phyloP scores from a whole-genome alignment of 352 stramenopile genomes.

The Discostella stelligera region DNA sequence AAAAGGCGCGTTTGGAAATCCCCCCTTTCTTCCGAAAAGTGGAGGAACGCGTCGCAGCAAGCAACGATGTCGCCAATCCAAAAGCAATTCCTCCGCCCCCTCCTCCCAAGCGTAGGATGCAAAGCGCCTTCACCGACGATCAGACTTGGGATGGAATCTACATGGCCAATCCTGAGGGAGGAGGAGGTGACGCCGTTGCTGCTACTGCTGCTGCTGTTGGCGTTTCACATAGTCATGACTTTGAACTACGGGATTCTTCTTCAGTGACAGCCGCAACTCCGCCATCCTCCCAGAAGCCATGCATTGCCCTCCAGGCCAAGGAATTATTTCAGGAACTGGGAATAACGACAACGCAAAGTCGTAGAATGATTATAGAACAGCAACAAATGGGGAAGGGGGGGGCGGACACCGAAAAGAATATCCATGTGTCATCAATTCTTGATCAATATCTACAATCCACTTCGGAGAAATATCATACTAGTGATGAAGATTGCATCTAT shows the following conservation, averaged over 20 bases:
- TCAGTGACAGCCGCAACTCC: not conserved
- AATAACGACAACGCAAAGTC: not conserved
- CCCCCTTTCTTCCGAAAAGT: conserved; percentile 20
- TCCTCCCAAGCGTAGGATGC: conserved; percentile 21
- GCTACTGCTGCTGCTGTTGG: conserved; percentile 1
- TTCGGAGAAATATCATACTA: conserved; percentile 30
- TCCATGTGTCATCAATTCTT: too few relatives aligned
- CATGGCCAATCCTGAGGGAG: conserved; percentile 12
- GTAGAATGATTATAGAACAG: too few relatives aligned
- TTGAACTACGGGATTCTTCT: not conserved
- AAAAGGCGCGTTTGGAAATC: conserved; percentile 17
- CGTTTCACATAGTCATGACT: not conserved
- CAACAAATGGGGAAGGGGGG: too few relatives aligned
- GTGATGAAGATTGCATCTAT: conserved; percentile 31
- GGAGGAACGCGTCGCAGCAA: not conserved
- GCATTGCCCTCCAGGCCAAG: conserved; percentile 48
- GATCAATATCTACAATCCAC: conserved; percentile 13
- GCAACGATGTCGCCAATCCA: conserved; percentile 13
- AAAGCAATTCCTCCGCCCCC: too few relatives aligned
- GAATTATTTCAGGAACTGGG: conserved; percentile 58
- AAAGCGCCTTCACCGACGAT: conserved; percentile 39
- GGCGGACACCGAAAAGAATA: too few relatives aligned
- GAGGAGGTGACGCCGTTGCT: not conserved
- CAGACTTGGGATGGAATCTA: conserved; percentile 51
- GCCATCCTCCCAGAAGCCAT: conserved; percentile 9